Percentiles rank a stretch among this genome's conserved stretches.
These are phyloP conservation scores for Cercis canadensis DNA, from an alignment of 306 rosid species.

Conservation along the genomic window DNA sequence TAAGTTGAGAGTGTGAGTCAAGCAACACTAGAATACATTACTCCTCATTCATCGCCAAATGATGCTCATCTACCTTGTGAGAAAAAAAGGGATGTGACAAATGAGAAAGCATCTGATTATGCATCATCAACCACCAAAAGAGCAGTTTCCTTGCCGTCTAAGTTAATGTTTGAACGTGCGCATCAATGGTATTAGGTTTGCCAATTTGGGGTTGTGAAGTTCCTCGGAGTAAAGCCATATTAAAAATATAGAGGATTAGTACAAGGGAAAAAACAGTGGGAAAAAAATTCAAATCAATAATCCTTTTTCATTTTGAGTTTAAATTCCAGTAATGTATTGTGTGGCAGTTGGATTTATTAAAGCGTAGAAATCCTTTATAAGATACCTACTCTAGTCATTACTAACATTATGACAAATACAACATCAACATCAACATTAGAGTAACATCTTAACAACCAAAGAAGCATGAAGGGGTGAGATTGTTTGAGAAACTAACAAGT, in stretches of 20 bases:
- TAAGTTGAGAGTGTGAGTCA: conserved; percentile 26
- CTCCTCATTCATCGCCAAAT: conserved; percentile 22
- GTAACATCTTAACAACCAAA: conserved; percentile 21
- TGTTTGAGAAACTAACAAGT: neutral
- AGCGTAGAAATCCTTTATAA: neutral
- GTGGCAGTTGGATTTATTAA: conserved; percentile 36
- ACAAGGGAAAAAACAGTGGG: no score
- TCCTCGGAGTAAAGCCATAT: neutral
- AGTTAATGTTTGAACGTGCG: conserved; percentile 35
- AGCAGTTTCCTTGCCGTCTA: conserved; percentile 53
- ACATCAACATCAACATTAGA: neutral
- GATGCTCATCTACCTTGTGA: conserved; percentile 38
- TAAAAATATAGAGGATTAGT: neutral
- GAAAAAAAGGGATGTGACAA: conserved; percentile 17
- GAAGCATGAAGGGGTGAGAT: neutral
- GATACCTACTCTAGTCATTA: conserved; percentile 4
- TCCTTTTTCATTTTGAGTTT: conserved; percentile 19
- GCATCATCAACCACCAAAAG: conserved; percentile 33
- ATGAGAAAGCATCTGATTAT: conserved; percentile 22
- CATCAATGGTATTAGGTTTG: conserved; percentile 32
- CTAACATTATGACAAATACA: conserved; percentile 23
- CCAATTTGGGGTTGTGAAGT: conserved; percentile 18
- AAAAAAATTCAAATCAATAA: neutral
- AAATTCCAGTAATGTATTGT: conserved; percentile 9
- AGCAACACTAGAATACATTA: conserved; percentile 30